A percentile compares a stretch with the other conserved stretches of the same genome.
Evolutionary conservation across 2,329 filamentous ascomycete species (phyloP).

Genomic region (Fusarium graminum): DNA sequence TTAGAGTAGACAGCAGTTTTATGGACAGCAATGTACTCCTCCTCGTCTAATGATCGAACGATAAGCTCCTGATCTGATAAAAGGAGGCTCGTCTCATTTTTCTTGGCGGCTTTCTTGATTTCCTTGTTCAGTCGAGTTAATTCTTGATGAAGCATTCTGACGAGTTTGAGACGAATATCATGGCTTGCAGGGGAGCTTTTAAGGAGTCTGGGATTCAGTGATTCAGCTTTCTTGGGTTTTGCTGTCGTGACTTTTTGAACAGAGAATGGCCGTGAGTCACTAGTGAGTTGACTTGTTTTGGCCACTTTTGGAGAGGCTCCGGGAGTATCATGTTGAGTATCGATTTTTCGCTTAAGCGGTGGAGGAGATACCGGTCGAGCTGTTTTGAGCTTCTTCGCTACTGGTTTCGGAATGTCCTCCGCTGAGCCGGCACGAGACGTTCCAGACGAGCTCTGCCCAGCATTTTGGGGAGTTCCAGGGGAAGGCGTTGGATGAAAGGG

Average conservation of each 20-base stretch:
- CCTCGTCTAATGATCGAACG: conserved; percentile 78
- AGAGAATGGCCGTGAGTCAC: conserved; percentile 37
- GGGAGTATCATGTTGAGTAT: conserved; percentile 17
- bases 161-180: conserved; percentile 66
- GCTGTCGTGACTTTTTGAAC: conserved; percentile 30
- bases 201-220: conserved; percentile 76
- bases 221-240: conserved; percentile 58
- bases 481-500: conserved; percentile 27
- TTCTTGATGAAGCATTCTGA: conserved; percentile 75
- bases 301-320: conserved; percentile 19
- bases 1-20: conserved; percentile 82
- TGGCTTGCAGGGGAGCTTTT: conserved; percentile 69
- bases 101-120: conserved; percentile 64
- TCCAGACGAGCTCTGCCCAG: conserved; percentile 14
- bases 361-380: conserved; percentile 54
- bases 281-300: conserved; percentile 15
- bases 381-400: conserved; percentile 39
- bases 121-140: conserved; percentile 76
- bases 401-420: conserved; percentile 4
- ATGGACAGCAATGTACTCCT: conserved; percentile 78
- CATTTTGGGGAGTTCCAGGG: conserved; percentile 18
- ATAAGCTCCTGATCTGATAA: conserved; percentile 76
- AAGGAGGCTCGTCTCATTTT: conserved; percentile 64
- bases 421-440: conserved; percentile 13
- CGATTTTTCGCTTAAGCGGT: conserved; percentile 48